Conservation (phyloP, 2,329 filamentous ascomycete species). For the Microcyclosporella mali region DNA sequence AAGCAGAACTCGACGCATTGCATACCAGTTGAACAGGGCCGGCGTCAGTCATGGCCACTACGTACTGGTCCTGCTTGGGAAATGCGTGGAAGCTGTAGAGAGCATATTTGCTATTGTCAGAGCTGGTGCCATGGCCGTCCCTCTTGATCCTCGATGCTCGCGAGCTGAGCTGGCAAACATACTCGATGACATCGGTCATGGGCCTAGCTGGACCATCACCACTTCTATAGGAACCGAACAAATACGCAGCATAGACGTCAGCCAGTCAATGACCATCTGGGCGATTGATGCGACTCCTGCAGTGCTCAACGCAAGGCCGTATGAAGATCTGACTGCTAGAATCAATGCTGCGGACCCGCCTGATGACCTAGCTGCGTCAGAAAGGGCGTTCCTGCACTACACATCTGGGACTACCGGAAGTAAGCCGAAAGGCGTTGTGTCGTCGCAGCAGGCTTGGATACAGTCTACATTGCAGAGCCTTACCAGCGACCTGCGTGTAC, state of each 20-base stretch:
- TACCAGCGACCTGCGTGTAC: background rate
- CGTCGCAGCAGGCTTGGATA: conserved; percentile 1
- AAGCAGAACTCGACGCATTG: background rate
- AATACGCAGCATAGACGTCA: background rate
- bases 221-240: background rate
- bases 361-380: background rate
- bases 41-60: background rate
- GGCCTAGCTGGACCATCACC: background rate
- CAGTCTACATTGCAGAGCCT: background rate
- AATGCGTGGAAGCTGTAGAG: background rate
- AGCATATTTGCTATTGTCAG: background rate
- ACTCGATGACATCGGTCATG: background rate
- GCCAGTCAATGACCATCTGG: background rate
- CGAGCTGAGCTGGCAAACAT: background rate
- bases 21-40: background rate
- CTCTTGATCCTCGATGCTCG: background rate
- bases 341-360: background rate
- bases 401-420: conserved; percentile 1
- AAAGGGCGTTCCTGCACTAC: conserved; percentile 1
- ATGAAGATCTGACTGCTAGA: background rate
- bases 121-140: conserved; percentile 1
- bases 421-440: background rate
- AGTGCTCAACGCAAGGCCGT: background rate
- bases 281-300: background rate
- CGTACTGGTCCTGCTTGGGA: background rate